These are phyloP conservation scores for Lycium ferocissimum DNA, from an alignment of 257 asterid species.

Conservation along the genomic window DNA sequence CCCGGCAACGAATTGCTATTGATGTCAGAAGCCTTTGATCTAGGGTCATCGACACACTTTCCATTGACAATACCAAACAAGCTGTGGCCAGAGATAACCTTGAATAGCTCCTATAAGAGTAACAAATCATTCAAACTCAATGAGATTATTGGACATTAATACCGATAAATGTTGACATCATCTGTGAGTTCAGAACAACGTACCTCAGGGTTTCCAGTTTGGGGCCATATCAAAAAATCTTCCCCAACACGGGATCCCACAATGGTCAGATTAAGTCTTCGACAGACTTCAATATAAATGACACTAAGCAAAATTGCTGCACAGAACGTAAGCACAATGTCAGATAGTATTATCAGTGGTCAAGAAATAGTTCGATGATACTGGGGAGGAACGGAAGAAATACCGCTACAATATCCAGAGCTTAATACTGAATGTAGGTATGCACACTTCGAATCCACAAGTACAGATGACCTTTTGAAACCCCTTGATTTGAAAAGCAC, in stretches of 20 bases:
- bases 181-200: neutral
- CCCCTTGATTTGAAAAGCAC: conserved; percentile 78
- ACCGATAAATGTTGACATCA: neutral
- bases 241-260: conserved; percentile 99
- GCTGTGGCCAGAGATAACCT: conserved; percentile 81
- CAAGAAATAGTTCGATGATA: conserved; percentile 5
- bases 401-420: conserved; percentile 83
- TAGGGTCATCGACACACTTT: conserved; percentile 88
- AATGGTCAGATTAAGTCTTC: conserved; percentile 82
- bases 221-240: conserved; percentile 97
- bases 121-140: neutral
- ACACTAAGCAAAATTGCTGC: conserved; percentile 93
- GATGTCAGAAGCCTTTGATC: conserved; percentile 90
- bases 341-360: conserved; percentile 27
- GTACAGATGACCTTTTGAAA: conserved; percentile 75
- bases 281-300: conserved; percentile 94
- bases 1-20: conserved; percentile 76
- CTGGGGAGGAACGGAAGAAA: conserved; percentile 6
- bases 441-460: conserved; percentile 78
- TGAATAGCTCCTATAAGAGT: conserved; percentile 76
- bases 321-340: conserved; percentile 31
- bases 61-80: conserved; percentile 85
- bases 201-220: conserved; percentile 94
- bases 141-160: neutral
- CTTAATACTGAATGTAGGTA: conserved; percentile 86